Base-by-base conservation (phyloP, 2,329 filamentous ascomycete species). In the Talaromyces marneffei region DNA sequence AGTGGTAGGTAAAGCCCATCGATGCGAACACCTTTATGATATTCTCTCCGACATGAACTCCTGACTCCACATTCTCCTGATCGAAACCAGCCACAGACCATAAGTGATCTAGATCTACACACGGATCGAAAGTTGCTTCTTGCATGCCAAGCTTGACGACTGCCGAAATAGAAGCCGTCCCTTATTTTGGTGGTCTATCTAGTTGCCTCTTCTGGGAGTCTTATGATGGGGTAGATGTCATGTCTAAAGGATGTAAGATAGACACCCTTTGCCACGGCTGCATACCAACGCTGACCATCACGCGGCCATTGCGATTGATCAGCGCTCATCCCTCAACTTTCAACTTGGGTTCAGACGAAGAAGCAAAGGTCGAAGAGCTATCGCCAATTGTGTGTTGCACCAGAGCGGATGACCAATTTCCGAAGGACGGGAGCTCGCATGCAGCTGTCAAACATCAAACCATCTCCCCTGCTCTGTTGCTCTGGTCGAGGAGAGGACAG, bases 31-130 rank as follows among this genome's bases (percentile, higher is more conserved):
- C 23, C 56, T 16, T 29, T n/a, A 37, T 31, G 44, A 18, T 35
- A 39, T 58, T 58, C 42, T 50, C 42, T 58, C 42, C 42, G 56
- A 50, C 20, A 35, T 50, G 48, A 52, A 33, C 27, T 35, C 48
- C 29, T 42, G 29, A 57, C 14, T 55, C 55, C 42, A 58, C 23
- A 23, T 14, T 20, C 35, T 23, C 27, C 29, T 35, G 29, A 8
- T 52, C 29, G n/a, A 6, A 57, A 42, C 23, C 35, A 44, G 23
- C 25, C 35, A 44, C 27, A 27, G 46, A n/a, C 9, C 44, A 1
- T 20, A 52, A 4, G 4, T 58, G 29, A 58, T 58, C 42, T 58
- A 50, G 56, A 50, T 58, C 31, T 20, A 37, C 16, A 50, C 31
- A 58, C 42, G 31, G 31, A 25, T 39, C 29, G 35, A 58, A 25